Evolutionary conservation across 1,139 yeast genomes (phyloP).

Genomic region (Trichomonascaceae sp.): DNA sequence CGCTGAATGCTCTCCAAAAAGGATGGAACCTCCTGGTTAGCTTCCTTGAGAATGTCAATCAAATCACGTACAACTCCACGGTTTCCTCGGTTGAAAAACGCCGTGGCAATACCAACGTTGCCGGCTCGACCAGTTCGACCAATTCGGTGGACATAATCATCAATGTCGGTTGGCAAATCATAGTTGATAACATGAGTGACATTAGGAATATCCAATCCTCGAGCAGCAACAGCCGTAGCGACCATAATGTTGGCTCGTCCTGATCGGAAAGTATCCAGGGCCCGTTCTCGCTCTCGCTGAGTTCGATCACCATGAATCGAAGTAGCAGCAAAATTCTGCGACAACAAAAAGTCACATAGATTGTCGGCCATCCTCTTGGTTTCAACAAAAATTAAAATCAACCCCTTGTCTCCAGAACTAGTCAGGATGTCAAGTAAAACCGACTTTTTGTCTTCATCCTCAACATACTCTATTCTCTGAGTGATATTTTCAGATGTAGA

Average conservation of each 20-base stretch:
- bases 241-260: slow-evolving; percentile 91
- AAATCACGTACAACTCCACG: slow-evolving; percentile 83
- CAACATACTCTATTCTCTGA: slow-evolving; percentile 87
- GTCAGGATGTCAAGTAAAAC: slow-evolving; percentile 84
- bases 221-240: slow-evolving; percentile 98
- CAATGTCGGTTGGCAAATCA: slow-evolving; percentile 94
- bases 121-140: slow-evolving; percentile 99
- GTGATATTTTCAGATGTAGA: slow-evolving; percentile 97
- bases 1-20: slow-evolving; percentile 77
- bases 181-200: slow-evolving; percentile 96
- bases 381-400: slow-evolving; percentile 93
- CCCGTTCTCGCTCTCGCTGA: slow-evolving; percentile 96
- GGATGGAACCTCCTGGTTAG: slow-evolving; percentile 94
- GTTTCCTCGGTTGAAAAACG: slow-evolving; percentile 96
- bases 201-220: slow-evolving; percentile 99
- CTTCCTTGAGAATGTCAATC: slow-evolving; percentile 82
- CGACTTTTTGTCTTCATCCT: slow-evolving; percentile 90
- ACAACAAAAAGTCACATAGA: slow-evolving; percentile 84
- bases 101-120: slow-evolving; percentile 96
- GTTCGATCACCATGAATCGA: slow-evolving; percentile 99
- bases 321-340: slow-evolving; percentile 91
- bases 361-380: slow-evolving; percentile 98
- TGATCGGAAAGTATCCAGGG: slow-evolving; percentile 78
- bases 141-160: slow-evolving; percentile 97
- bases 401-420: slow-evolving; percentile 59